phyloP scores from a whole-genome alignment of 2,329 filamentous ascomycete species.

The Coccinonectria pachysandricola region DNA sequence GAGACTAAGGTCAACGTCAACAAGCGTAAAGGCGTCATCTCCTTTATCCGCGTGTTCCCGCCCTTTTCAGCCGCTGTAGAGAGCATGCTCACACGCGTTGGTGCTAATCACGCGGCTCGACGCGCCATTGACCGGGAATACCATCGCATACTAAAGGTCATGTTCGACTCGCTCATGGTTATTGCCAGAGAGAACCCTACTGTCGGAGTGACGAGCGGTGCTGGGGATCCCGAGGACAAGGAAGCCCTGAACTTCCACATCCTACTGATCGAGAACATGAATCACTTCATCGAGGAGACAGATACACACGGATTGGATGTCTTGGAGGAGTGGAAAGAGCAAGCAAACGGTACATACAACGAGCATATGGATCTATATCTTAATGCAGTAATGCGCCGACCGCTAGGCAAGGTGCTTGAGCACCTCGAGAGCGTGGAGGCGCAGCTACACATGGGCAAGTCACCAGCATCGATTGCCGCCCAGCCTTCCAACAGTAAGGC shows the following conservation, averaged over 20 bases:
- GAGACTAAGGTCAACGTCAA: conserved; percentile 99
- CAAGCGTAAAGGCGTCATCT: conserved; percentile 93
- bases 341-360: conserved; percentile 65
- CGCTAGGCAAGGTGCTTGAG: conserved; percentile 82
- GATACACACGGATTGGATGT: conserved; percentile 65
- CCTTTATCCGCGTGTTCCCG: conserved; percentile 90
- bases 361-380: conserved; percentile 87
- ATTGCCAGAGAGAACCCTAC: conserved; percentile 66
- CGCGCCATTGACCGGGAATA: conserved; percentile 80
- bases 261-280: conserved; percentile 96
- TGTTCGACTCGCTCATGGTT: conserved; percentile 95
- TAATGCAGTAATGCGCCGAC: conserved; percentile 76
- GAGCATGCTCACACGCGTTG: conserved; percentile 60
- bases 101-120: conserved; percentile 53
- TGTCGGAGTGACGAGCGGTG: conserved; percentile 32
- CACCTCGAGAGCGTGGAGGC: conserved; percentile 84
- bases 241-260: conserved; percentile 97
- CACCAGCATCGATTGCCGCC: conserved; percentile 54
- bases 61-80: conserved; percentile 75
- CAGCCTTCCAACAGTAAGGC: conserved; percentile 75
- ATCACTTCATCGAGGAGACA: conserved; percentile 89
- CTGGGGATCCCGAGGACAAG: conserved; percentile 70
- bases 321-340: conserved; percentile 71
- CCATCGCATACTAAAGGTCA: conserved; percentile 77
- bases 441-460: conserved; percentile 50